Evolutionary conservation across 2,329 filamentous ascomycete species (phyloP).

Genomic region (Blumeria graminis): DNA sequence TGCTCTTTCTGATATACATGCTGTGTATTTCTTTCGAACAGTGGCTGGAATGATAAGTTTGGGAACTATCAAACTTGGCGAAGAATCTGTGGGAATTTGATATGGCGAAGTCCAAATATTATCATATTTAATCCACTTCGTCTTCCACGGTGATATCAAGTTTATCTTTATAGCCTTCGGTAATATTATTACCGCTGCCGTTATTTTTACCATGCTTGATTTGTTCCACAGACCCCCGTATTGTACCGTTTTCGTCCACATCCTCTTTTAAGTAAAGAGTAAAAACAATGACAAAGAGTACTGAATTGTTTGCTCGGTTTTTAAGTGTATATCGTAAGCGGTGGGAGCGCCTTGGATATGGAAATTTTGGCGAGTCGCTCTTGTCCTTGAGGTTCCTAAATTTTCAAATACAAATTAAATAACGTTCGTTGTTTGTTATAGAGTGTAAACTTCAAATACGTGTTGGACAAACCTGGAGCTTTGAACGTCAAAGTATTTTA

Average conservation of each 20-base stretch:
- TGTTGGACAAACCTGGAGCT: conserved; percentile 35
- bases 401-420: background rate
- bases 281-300: conserved; percentile 65
- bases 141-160: too few relatives aligned
- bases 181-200: too few relatives aligned
- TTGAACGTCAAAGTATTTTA: conserved; percentile 63
- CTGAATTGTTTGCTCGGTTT: conserved; percentile 45
- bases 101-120: too few relatives aligned
- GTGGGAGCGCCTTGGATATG: conserved; percentile 36
- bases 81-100: too few relatives aligned
- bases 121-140: too few relatives aligned
- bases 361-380: conserved; percentile 3
- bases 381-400: conserved; percentile 8
- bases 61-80: too few relatives aligned
- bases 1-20: too few relatives aligned
- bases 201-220: too few relatives aligned
- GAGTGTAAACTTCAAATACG: background rate
- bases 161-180: too few relatives aligned
- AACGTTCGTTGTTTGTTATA: background rate
- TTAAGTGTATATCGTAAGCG: conserved; percentile 79
- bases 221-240: background rate
- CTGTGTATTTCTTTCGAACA: too few relatives aligned
- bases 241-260: conserved; percentile 24
- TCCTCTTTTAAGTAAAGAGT: conserved; percentile 48
- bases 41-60: too few relatives aligned